Evolutionary conservation across 164 flowering plant species (phyloP).

Genomic region (Stephania japonica): DNA sequence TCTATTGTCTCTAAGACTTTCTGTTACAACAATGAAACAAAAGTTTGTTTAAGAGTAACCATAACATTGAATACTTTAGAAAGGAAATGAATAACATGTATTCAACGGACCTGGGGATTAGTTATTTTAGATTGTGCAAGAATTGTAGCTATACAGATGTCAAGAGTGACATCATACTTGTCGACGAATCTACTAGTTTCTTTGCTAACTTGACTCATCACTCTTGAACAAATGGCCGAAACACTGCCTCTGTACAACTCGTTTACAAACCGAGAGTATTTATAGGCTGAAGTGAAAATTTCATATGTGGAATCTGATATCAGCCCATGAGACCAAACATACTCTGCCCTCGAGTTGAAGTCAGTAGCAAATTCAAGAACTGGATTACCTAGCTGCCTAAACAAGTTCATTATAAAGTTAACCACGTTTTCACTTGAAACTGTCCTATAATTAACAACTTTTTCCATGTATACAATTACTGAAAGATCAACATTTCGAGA

Average conservation of each 20-base stretch:
- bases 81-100: background rate
- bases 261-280: constrained; percentile 67
- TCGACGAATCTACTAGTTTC: constrained; percentile 76
- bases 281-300: constrained; percentile 63
- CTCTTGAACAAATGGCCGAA: constrained; percentile 57
- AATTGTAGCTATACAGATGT: constrained; percentile 69
- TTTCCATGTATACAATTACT: background rate
- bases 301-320: constrained; percentile 75
- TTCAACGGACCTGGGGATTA: constrained; percentile 43
- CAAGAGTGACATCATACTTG: constrained; percentile 82
- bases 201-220: constrained; percentile 51
- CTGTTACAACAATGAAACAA: constrained; percentile 18
- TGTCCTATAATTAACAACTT: too few relatives aligned
- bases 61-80: background rate
- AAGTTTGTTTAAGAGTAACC: background rate
- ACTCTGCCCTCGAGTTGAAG: constrained; percentile 73
- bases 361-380: constrained; percentile 62
- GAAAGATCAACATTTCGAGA: background rate
- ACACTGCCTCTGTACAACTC: constrained; percentile 63
- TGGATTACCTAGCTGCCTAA: constrained; percentile 67
- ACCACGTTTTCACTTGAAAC: background rate
- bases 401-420: background rate
- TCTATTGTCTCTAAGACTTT: constrained; percentile 49
- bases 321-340: constrained; percentile 80
- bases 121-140: constrained; percentile 53